Base-by-base conservation (phyloP, 495 filamentous ascomycete genomes). In the Letharia columbiana region DNA sequence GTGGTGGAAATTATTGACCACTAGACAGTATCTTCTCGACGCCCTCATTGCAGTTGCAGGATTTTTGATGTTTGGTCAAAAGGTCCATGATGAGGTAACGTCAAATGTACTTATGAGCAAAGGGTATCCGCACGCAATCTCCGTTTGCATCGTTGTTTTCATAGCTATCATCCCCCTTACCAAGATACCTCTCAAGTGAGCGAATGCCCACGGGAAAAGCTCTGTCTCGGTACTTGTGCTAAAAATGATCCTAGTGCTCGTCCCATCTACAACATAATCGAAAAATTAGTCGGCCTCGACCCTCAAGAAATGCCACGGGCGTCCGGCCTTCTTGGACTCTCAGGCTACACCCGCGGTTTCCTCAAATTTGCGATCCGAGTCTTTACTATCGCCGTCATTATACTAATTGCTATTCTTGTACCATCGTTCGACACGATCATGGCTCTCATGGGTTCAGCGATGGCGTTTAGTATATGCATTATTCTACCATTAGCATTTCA, bases 381-480 rank as follows among this genome's bases (percentile, higher is more conserved):
- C 2, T 60, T 83, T 28, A 78, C 79, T 23, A 81, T 85, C 35
- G 75, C 81, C 39, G 56, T 86, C 15, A 88, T 91, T 70, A 84
- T 91, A 50, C 64, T 85, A 11, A 79, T 90, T 69, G 83, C 92
- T 15, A 88, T 98, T 54, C 72, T 93, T 10, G 90, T 96, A 71
- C 94, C 94, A 18, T 82, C 83, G 0, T 98, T 98, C 71, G 94
- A 98, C 72, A 84, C 86, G 63, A 92, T 98, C 71, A 96, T 97
- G 92, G 89, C 90, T 41, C 87, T 98, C 66, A 84, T 97, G 78
- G 94, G 94, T 3, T 88, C 86, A 40, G 88, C 90, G n/a, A 81
- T 96, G 62, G 96, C 92, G 73, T 96, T 96, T 74, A 89, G 89
- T 17, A 94, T 98, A 62, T 97, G 94, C 77, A 88, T 98, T 66